Conservation (phyloP, 1,284 basidiomycete genomes). For the Microbotryum lychnidis-dioicae region DNA sequence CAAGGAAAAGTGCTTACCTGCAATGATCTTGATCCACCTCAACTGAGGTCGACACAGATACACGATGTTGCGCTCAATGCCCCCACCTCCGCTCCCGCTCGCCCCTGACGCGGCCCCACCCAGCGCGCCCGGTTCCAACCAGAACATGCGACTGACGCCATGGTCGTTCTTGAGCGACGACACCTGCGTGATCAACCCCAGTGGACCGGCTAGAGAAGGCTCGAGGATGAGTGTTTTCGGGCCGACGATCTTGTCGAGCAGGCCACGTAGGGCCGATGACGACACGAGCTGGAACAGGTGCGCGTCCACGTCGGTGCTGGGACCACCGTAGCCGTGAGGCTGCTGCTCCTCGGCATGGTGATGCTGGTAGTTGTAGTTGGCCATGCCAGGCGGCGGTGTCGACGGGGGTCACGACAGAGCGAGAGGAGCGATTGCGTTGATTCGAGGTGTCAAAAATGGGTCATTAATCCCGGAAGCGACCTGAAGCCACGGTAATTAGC, state of each 20-base stretch:
- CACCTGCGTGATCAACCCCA: constrained; percentile 88
- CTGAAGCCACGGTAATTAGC: too few relatives aligned
- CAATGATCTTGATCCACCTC: constrained; percentile 77
- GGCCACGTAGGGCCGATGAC: constrained; percentile 18
- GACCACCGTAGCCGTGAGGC: too few relatives aligned
- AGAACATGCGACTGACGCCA: constrained; percentile 99
- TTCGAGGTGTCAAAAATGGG: too few relatives aligned
- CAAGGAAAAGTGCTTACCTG: constrained; percentile 53
- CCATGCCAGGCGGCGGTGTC: too few relatives aligned
- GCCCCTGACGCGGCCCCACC: constrained; percentile 47
- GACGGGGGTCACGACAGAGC: too few relatives aligned
- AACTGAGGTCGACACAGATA: constrained; percentile 88
- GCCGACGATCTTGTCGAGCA: constrained; percentile 63
- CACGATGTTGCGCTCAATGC: constrained; percentile 70
- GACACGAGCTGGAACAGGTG: constrained; percentile 24
- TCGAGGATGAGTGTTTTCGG: constrained; percentile 94
- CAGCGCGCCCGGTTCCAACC: constrained; percentile 83
- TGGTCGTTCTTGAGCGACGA: constrained; percentile 88
- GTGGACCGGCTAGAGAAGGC: constrained; percentile 74
- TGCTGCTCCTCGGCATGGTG: too few relatives aligned
- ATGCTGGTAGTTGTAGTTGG: too few relatives aligned
- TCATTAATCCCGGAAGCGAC: too few relatives aligned
- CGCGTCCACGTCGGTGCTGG: constrained; percentile 4
- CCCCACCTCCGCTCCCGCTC: too few relatives aligned
- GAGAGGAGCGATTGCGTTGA: too few relatives aligned